Conservation (phyloP, 192 early-diverging fungal genomes). For the Coemansia sp. region DNA sequence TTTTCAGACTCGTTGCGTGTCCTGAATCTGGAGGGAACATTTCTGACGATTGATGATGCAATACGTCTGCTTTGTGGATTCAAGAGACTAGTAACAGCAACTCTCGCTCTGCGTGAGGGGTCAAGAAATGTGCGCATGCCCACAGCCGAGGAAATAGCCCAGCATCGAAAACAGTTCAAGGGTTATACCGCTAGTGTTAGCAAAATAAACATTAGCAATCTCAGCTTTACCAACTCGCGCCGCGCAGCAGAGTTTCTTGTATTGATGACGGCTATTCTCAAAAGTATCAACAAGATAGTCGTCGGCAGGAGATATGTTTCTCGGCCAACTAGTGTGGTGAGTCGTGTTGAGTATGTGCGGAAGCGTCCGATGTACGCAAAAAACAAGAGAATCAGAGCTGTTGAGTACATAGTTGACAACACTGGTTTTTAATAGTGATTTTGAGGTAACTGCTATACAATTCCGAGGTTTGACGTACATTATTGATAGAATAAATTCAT, state of each 20-base stretch:
- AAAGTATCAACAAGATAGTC: neutral
- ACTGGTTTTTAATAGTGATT: too few relatives aligned
- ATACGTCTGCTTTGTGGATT: neutral
- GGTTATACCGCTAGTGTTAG: neutral
- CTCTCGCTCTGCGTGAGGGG: neutral
- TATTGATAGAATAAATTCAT: too few relatives aligned
- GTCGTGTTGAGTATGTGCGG: neutral
- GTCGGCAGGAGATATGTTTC: neutral
- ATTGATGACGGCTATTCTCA: neutral
- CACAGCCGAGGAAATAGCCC: neutral
- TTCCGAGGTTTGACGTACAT: too few relatives aligned
- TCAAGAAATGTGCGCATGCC: neutral
- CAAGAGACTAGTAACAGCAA: neutral
- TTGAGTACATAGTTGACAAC: too few relatives aligned
- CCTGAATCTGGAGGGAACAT: neutral
- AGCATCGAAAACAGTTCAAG: neutral
- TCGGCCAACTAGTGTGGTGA: neutral
- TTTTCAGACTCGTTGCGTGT: neutral
- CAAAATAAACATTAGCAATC: neutral
- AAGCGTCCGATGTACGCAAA: neutral
- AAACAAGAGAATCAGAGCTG: too few relatives aligned
- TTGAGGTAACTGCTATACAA: too few relatives aligned
- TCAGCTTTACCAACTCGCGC: neutral
- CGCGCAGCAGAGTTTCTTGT: conserved; percentile 1
- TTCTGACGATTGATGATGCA: neutral